These are phyloP conservation scores for Thelonectria rubi DNA, from an alignment of 2,329 filamentous ascomycete species.

Conservation along the genomic window DNA sequence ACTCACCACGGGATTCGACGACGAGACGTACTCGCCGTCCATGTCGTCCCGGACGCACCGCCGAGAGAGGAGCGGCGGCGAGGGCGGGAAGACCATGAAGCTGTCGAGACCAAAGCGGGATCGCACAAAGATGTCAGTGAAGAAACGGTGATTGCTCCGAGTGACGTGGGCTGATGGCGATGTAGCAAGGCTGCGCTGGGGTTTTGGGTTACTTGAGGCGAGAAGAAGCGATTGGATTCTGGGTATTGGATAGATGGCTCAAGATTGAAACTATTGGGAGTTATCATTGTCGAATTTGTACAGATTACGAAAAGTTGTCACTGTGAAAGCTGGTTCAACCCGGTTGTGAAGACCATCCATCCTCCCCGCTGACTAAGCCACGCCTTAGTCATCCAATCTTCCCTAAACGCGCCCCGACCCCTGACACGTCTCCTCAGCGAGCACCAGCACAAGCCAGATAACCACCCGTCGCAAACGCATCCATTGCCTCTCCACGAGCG, in stretches of 20 bases:
- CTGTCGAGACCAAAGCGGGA: not conserved
- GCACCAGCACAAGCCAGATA: constrained; percentile 26
- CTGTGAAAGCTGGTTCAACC: not conserved
- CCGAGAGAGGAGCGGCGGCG: not conserved
- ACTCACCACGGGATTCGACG: not conserved
- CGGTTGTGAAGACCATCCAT: not conserved
- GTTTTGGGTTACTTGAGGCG: not conserved
- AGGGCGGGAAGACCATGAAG: not conserved
- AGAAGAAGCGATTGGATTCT: not conserved
- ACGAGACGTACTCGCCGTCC: not conserved
- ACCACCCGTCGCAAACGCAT: constrained; percentile 26
- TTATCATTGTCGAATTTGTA: not conserved
- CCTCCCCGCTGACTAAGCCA: constrained; percentile 9
- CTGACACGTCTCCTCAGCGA: constrained; percentile 43
- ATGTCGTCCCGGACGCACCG: not conserved
- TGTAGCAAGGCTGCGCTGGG: not conserved
- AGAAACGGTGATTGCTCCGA: not conserved
- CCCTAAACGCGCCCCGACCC: constrained; percentile 32
- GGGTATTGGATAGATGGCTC: too few relatives aligned
- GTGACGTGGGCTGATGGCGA: not conserved
- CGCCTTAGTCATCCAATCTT: constrained; percentile 33
- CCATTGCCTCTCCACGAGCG: constrained; percentile 10
- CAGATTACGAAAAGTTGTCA: not conserved
- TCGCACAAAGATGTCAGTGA: constrained; percentile 3
- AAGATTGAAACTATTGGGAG: too few relatives aligned